Evolutionary conservation across 495 filamentous ascomycete genomes (phyloP).

Genomic region (Penicillium desertorum): DNA sequence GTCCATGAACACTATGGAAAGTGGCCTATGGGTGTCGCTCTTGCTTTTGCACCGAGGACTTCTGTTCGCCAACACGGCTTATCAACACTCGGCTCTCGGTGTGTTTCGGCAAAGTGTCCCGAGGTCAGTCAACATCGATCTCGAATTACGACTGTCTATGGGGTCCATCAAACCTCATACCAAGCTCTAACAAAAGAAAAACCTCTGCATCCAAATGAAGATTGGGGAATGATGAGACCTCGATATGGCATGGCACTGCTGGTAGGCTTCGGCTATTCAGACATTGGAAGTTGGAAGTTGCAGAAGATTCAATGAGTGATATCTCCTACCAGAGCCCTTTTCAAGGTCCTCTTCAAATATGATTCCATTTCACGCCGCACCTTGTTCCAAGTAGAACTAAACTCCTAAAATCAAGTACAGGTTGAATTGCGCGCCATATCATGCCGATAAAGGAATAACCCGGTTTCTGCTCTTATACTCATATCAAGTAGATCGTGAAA

Average conservation of each 20-base stretch:
- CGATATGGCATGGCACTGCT: not conserved
- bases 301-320: slow-evolving; percentile 1
- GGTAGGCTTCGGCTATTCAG: slow-evolving; percentile 5
- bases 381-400: not conserved
- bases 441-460: not conserved
- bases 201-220: not conserved
- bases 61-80: not conserved
- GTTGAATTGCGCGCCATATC: not conserved
- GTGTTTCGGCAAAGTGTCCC: not conserved
- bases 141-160: not conserved
- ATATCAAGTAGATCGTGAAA: not conserved
- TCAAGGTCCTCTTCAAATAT: not conserved
- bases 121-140: not conserved
- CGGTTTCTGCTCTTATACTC: not conserved
- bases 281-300: not conserved
- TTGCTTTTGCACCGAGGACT: slow-evolving; percentile 3
- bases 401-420: not conserved
- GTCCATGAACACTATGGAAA: not conserved
- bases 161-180: not conserved
- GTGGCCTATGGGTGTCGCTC: not conserved
- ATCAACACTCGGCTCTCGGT: not conserved
- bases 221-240: not conserved
- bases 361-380: not conserved
- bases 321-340: not conserved
- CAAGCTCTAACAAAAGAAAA: not conserved